phyloP scores from a whole-genome alignment of 2,329 filamentous ascomycete genomes.

The Sordariomycetes sp. region DNA sequence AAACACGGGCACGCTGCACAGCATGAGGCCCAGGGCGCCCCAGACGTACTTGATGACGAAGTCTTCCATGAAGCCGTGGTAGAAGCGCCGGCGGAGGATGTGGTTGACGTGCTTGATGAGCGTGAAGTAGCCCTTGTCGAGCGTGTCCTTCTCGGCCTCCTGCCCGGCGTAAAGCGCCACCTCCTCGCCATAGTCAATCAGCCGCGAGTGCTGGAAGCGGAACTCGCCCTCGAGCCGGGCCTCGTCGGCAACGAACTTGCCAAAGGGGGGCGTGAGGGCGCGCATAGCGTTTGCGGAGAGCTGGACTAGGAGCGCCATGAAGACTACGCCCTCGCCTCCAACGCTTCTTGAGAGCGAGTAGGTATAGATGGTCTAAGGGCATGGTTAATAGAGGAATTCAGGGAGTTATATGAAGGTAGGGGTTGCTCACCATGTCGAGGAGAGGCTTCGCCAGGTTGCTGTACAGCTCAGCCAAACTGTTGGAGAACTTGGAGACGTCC shows the following conservation, averaged over 20 bases:
- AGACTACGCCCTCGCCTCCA: slow-evolving; percentile 89
- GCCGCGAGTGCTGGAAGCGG: slow-evolving; percentile 82
- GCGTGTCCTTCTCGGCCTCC: slow-evolving; percentile 85
- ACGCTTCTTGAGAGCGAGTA: slow-evolving; percentile 88
- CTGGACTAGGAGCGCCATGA: slow-evolving; percentile 91
- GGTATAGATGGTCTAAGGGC: slow-evolving; percentile 67
- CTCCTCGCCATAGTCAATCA: slow-evolving; percentile 95
- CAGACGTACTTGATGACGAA: slow-evolving; percentile 99
- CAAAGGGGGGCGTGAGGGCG: slow-evolving; percentile 87
- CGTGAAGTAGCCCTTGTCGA: slow-evolving; percentile 98
- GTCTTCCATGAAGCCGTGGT: slow-evolving; percentile 99
- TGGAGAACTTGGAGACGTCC: slow-evolving; percentile 92
- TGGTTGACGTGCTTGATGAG: slow-evolving; percentile 98
- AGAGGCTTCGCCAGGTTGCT: slow-evolving; percentile 93
- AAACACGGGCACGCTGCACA: slow-evolving; percentile 94
- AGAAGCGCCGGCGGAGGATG: slow-evolving; percentile 79
- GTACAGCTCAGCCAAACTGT: slow-evolving; percentile 88
- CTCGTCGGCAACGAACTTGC: slow-evolving; percentile 95
- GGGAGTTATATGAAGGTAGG: background rate
- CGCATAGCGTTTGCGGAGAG: slow-evolving; percentile 89
- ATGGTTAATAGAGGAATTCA: slow-evolving; percentile 13
- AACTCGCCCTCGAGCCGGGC: slow-evolving; percentile 92
- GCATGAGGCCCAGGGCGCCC: slow-evolving; percentile 81
- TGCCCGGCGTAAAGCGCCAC: slow-evolving; percentile 87
- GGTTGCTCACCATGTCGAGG: slow-evolving; percentile 63